Percentiles rank a stretch among this genome's conserved stretches.
phyloP scores from a whole-genome alignment of 2,329 filamentous ascomycete species.

The Aureobasidium sp. region DNA sequence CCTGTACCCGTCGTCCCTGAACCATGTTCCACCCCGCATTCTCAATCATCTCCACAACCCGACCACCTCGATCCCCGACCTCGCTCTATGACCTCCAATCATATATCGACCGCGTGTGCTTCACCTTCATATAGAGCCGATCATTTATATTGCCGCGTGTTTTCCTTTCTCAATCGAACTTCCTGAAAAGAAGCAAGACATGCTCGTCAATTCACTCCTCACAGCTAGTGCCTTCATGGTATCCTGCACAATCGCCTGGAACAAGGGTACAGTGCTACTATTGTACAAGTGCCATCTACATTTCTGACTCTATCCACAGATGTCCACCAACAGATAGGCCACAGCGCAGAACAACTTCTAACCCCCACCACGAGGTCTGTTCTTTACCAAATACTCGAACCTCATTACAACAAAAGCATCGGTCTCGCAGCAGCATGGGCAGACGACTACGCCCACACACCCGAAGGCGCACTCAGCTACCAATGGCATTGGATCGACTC shows the following conservation, averaged over 20 bases:
- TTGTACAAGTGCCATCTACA: not conserved
- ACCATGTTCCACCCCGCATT: conserved; percentile 11
- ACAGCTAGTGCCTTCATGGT: not conserved
- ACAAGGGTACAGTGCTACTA: not conserved
- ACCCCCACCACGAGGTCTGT: conserved; percentile 35
- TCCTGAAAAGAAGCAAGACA: not conserved
- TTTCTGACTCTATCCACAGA: not conserved
- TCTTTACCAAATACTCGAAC: conserved; percentile 41
- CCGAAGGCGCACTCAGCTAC: conserved; percentile 44
- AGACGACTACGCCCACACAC: conserved; percentile 42
- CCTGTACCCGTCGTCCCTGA: conserved; percentile 13
- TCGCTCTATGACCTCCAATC: not conserved
- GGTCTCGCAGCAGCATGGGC: conserved; percentile 45
- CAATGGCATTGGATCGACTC: conserved; percentile 48
- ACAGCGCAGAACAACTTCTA: conserved; percentile 43
- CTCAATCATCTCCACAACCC: not conserved
- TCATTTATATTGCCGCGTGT: no score
- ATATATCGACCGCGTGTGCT: not conserved
- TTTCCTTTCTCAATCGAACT: not conserved
- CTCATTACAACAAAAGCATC: conserved; percentile 43
- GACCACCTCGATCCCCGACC: not conserved
- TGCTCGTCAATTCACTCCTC: not conserved
- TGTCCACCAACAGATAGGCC: conserved; percentile 47
- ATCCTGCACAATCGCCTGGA: not conserved
- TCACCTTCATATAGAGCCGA: no score